These are phyloP conservation scores for Eucalyptus erythrocorys DNA, from an alignment of 345 rosid species.

Conservation along the genomic window DNA sequence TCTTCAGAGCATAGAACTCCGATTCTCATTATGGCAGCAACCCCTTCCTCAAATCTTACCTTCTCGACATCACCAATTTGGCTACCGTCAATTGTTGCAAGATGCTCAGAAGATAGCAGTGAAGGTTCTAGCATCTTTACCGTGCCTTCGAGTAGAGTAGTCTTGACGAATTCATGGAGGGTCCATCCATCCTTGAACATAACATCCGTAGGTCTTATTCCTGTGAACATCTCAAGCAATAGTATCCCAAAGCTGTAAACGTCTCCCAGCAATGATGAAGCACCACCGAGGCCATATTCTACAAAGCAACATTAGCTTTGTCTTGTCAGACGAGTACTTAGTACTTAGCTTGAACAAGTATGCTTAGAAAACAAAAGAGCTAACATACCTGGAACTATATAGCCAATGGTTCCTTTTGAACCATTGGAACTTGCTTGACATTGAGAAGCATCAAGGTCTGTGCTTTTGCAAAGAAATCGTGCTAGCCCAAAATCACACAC, in stretches of 20 bases:
- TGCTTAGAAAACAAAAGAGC: not conserved
- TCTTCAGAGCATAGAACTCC: not conserved
- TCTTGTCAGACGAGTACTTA: rapidly evolving
- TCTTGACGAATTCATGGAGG: not conserved
- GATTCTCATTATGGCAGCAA: not conserved
- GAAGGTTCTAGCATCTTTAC: not conserved
- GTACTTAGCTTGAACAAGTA: not conserved
- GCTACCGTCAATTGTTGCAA: rapidly evolving
- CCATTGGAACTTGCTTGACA: not conserved
- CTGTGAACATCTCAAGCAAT: not conserved
- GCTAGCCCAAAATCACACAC: not conserved
- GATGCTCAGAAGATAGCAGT: not conserved
- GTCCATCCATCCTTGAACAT: not conserved
- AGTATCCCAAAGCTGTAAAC: not conserved
- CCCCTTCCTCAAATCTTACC: not conserved
- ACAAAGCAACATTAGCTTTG: not conserved
- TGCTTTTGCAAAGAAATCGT: not conserved
- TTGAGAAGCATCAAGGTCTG: rapidly evolving
- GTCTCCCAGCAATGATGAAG: not conserved
- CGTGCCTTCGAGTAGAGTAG: not conserved
- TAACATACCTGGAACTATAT: not conserved
- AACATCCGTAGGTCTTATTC: not conserved
- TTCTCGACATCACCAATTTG: not conserved
- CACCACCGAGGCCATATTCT: not conserved
- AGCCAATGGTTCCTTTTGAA: not conserved